Evolutionary conservation across 208 protist species (phyloP), one percentile per base, ranked within the genome.

Genomic region (Acanthamoeba rhysodes): DNA sequence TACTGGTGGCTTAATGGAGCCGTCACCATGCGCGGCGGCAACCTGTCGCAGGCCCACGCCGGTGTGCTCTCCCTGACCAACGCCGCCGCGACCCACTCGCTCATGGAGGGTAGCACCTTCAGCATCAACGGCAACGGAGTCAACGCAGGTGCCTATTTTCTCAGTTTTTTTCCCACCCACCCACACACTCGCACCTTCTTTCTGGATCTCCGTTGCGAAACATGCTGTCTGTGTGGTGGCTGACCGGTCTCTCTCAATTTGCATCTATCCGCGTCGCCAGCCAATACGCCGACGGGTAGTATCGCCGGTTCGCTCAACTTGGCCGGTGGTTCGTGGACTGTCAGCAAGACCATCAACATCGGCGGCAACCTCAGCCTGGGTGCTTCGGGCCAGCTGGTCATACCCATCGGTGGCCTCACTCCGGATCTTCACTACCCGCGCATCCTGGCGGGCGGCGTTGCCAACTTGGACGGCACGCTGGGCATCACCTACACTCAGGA

Each of bases 21-120:
- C n/a, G 29, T 93, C 45, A 93, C 88, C 62, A 78, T 93, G 88
- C 70, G 70, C 50, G 88, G 88, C 62, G 88, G 88, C 88, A 57
- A 53, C 88, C 4, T 78, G 55, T 80, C 62, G 0, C 70, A 70
- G 41, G 62, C 34, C 5, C n/a, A 66, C 50, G 88, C 88, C 32
- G 88, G 88, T 29, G 70, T 78, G 24, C 88, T 93, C 45, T 80
- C 88, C 9, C 62, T 93, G 34, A 59, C 62, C 66, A 64, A 88
- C 50, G 2, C 88, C 27, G 24, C 27, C 45, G 41, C 34, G 59
- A 74, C 62, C 24, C 88, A 93, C 53, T 34, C 88, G 27, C 64
- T 93, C 66, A 27, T 22, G 18, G 64, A 0, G n/a, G n/a, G n/a
- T 14, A 64, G 88, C 88, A 10, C 20, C 7, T 93, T 93, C 48